Evolutionary conservation across 179 eudicot species (phyloP).

Genomic region (Heliamphora pulchella): DNA sequence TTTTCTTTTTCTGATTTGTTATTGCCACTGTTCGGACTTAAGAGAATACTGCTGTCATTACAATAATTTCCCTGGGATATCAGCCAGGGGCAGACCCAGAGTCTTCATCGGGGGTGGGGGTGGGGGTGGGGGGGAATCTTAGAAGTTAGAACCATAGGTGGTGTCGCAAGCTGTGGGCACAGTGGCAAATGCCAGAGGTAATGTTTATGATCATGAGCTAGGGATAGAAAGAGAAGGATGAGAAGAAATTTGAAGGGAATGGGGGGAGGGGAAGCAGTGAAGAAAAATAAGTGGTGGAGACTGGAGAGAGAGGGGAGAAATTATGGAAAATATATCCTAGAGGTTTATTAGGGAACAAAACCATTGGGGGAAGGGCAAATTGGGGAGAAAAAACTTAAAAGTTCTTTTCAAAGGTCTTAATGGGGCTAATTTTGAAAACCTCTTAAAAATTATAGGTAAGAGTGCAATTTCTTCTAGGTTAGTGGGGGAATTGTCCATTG

Average conservation of each 20-base stretch:
- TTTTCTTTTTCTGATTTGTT: neutral
- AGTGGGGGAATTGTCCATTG: neutral
- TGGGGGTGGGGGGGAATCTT: neutral
- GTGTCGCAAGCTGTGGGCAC: neutral
- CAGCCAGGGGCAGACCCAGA: neutral
- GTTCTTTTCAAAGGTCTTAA: neutral
- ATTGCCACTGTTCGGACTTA: neutral
- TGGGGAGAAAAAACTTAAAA: neutral
- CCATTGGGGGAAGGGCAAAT: neutral
- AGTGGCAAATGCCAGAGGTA: neutral
- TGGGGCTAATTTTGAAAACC: neutral
- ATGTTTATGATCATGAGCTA: neutral
- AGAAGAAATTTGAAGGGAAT: neutral
- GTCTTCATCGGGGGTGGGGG: neutral
- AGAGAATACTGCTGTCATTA: neutral
- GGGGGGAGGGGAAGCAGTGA: neutral
- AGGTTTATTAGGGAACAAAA: neutral
- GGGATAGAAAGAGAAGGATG: neutral
- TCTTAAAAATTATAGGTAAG: neutral
- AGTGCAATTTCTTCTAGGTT: neutral
- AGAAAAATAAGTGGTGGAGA: neutral
- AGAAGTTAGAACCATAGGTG: neutral
- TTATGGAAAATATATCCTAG: neutral
- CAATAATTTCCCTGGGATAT: neutral
- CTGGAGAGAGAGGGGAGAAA: neutral